Percentiles rank a stretch among this genome's conserved stretches.
phyloP scores from a whole-genome alignment of 805 yeast species.

The Trichomonascus vanleenenianus region DNA sequence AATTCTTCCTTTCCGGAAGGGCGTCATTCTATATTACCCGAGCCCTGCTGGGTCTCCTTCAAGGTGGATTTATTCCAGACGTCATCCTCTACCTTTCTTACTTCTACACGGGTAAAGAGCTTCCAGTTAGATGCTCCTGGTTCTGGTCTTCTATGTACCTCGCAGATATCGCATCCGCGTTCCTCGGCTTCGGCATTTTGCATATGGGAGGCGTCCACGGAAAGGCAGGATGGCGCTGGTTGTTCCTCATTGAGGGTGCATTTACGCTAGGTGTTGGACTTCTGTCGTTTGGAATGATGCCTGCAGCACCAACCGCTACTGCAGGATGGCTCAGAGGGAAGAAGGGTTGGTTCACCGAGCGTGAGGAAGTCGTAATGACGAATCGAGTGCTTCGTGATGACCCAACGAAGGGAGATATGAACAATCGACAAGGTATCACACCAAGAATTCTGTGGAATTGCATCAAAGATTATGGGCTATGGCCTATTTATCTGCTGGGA shows the following conservation, averaged over 20 bases:
- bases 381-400: constrained; percentile 54
- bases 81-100: constrained; percentile 52
- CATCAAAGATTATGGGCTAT: constrained; percentile 41
- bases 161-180: constrained; percentile 36
- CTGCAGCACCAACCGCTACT: constrained; percentile 45
- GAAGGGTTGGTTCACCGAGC: constrained; percentile 46
- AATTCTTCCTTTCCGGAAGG: constrained; percentile 35
- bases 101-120: constrained; percentile 50
- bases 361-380: constrained; percentile 50
- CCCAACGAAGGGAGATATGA: constrained; percentile 56
- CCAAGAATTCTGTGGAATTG: constrained; percentile 34
- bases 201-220: constrained; percentile 39
- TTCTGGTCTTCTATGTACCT: constrained; percentile 48
- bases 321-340: constrained; percentile 36
- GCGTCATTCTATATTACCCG: constrained; percentile 42
- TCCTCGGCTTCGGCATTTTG: constrained; percentile 44
- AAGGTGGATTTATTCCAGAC: constrained; percentile 62
- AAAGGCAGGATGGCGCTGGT: constrained; percentile 52
- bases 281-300: constrained; percentile 38
- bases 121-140: constrained; percentile 46
- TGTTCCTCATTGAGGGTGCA: constrained; percentile 53
- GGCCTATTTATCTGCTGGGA: constrained; percentile 49
- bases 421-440: constrained; percentile 47
- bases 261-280: constrained; percentile 46
- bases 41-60: constrained; percentile 45